These are phyloP conservation scores for Nicotiana attenuata DNA, from an alignment of 257 asterid genomes.

Conservation along the genomic window DNA sequence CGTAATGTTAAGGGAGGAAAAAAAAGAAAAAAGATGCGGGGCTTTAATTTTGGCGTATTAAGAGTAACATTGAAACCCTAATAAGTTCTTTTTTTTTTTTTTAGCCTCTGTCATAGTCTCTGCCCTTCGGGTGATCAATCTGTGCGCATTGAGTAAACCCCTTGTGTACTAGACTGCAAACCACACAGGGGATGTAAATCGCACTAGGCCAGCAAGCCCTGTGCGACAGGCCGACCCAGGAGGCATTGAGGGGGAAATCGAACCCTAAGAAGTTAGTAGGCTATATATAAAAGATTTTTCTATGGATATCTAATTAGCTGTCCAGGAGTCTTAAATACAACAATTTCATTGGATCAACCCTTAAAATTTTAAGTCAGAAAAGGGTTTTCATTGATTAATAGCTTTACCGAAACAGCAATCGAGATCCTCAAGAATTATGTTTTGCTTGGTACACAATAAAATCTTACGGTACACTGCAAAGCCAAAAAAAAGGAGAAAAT, in stretches of 20 bases:
- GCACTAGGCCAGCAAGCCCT: no score
- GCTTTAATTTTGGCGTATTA: background rate
- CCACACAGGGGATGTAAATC: no score
- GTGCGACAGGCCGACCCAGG: no score
- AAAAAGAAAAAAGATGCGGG: background rate
- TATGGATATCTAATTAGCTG: no score
- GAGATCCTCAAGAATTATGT: background rate
- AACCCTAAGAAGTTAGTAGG: no score
- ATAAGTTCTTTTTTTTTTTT: no score
- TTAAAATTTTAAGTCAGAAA: background rate
- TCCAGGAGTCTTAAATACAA: background rate
- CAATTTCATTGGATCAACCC: background rate
- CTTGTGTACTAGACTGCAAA: no score
- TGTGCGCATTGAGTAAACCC: no score
- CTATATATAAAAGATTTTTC: background rate
- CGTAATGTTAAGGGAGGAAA: background rate
- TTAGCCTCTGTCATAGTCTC: no score
- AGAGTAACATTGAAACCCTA: background rate
- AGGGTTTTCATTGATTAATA: background rate
- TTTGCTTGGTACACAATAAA: background rate
- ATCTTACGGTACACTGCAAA: background rate
- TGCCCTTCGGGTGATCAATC: no score
- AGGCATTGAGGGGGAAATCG: no score
- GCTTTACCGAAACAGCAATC: background rate
- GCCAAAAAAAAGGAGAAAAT: background rate